Evolutionary conservation across 148 eudicot genomes (phyloP).

Genomic region (Rhododendron mucronatum): DNA sequence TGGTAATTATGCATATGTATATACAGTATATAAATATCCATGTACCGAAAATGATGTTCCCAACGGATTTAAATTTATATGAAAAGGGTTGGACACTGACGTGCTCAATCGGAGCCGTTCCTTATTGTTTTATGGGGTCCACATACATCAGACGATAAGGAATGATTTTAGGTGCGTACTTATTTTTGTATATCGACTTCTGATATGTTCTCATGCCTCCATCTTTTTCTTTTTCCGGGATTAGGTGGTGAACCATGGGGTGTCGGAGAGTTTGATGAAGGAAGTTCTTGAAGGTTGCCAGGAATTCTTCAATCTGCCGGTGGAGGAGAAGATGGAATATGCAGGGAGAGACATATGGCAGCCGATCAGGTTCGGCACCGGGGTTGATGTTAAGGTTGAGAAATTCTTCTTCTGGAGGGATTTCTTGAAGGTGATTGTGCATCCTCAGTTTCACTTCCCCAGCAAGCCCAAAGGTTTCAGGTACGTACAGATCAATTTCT

Average conservation of each 20-base stretch:
- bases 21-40: neutral
- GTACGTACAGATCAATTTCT: neutral
- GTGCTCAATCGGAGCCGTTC: too few relatives aligned
- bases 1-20: conserved; percentile 1
- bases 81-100: neutral
- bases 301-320: conserved; percentile 38
- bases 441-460: conserved; percentile 32
- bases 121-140: neutral
- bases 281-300: conserved; percentile 23
- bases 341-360: conserved; percentile 31
- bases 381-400: conserved; percentile 37
- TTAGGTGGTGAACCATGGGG: conserved; percentile 57
- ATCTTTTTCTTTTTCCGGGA: neutral
- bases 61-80: neutral
- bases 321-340: conserved; percentile 42
- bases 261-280: conserved; percentile 34
- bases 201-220: neutral
- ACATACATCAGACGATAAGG: too few relatives aligned
- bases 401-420: conserved; percentile 23
- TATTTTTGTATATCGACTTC: neutral
- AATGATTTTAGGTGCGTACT: neutral
- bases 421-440: conserved; percentile 28
- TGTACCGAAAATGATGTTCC: neutral
- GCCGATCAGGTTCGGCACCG: conserved; percentile 50
- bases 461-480: conserved; percentile 15